Base-by-base conservation (phyloP, 1,284 basidiomycete species). In the Puccinia brachypodii region DNA sequence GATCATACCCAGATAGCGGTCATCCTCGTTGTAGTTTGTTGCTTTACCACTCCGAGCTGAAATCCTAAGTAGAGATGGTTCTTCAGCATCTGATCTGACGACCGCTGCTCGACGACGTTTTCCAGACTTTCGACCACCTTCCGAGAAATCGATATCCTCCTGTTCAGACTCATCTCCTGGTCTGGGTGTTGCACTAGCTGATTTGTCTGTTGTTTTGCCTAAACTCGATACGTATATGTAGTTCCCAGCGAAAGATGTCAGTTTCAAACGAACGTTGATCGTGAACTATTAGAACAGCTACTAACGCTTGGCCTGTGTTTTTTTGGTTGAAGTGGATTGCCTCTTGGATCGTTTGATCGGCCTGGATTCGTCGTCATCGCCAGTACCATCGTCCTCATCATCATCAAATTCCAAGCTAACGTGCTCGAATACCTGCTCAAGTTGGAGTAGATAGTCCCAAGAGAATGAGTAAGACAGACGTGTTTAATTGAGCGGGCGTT, bases 11-110 rank as follows among this genome's bases (percentile, higher is more conserved):
- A 83, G 60, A 44, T 83, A 84, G 53, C 84, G 85, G 22, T 81
- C 71, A 83, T 87, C 86, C 76, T 87, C 86, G 56, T 86, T 86
- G 82, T 87, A 87, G 81, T 86, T 87, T 25, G 85, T 84, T 72
- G 85, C 83, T 74, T 84, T 84, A 31, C 62, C 80, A 58, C 73
- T 83, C 82, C 78, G 83, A 84, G 53, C 84, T 84, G 38, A 86
- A 82, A 81, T 84, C 83, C 22, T 85, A 85, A 78, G 86, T 83
- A 69, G 85, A 83, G 53, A 84, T 82, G 73, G 44, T 56, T 76
- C 80, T n/a, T 76, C 64, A 14, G 62, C 40, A 50, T 73, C 60
- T 2, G 79, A 81, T 25, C 68, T 76, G 28, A 53, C n/a, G 9
- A 11, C 28, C 22, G 28, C 40, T 64, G 47, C 75, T 28, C 75